phyloP scores from a whole-genome alignment of 352 stramenopile genomes.

The Pythium apleroticum region DNA sequence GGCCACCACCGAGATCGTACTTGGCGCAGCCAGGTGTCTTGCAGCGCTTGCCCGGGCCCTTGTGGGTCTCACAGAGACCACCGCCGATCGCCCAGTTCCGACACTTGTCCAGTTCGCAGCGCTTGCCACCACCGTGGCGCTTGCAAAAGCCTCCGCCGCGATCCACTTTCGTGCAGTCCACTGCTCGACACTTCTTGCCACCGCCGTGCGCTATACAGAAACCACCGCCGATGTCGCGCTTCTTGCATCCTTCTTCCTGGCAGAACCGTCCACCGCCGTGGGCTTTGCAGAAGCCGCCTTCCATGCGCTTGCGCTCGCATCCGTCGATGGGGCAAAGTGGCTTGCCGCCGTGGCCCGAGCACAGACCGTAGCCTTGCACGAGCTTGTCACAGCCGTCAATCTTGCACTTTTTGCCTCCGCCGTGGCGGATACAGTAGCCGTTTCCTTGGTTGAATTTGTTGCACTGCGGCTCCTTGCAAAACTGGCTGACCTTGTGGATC shows the following conservation, averaged over 20 bases:
- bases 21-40: slow-evolving; percentile 80
- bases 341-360: slow-evolving; percentile 79
- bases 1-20: slow-evolving; percentile 76
- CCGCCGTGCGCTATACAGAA: slow-evolving; percentile 87
- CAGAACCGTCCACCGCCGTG: slow-evolving; percentile 83
- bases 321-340: slow-evolving; percentile 70
- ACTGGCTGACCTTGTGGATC: slow-evolving; percentile 84
- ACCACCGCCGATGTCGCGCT: slow-evolving; percentile 82
- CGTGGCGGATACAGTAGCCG: slow-evolving; percentile 84
- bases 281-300: slow-evolving; percentile 84
- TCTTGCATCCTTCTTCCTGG: slow-evolving; percentile 70
- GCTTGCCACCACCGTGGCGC: slow-evolving; percentile 83
- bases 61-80: slow-evolving; percentile 75
- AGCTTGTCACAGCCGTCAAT: slow-evolving; percentile 76
- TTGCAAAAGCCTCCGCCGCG: slow-evolving; percentile 82
- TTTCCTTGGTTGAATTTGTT: slow-evolving; percentile 87
- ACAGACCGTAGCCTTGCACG: slow-evolving; percentile 84
- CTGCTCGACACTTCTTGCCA: slow-evolving; percentile 77
- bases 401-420: slow-evolving; percentile 85
- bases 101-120: slow-evolving; percentile 74
- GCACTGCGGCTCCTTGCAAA: slow-evolving; percentile 75
- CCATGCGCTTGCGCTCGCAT: slow-evolving; percentile 85
- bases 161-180: slow-evolving; percentile 79
- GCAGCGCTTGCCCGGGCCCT: slow-evolving; percentile 74
- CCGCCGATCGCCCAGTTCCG: slow-evolving; percentile 81